Evolutionary conservation across 805 yeast species (phyloP).

Genomic region (Priceomyces carsonii): DNA sequence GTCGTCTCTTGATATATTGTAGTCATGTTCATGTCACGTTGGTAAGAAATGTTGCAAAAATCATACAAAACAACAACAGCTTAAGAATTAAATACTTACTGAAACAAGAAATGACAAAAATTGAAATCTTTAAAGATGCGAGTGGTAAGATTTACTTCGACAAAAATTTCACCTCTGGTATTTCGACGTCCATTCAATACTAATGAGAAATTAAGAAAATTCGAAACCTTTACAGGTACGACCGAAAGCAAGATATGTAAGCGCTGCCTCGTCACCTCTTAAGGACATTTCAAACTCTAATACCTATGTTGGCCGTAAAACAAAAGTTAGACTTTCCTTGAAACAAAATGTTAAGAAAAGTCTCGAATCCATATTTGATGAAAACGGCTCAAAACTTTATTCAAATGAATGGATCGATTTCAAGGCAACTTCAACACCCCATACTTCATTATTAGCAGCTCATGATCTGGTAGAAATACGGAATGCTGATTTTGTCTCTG

Average conservation of each 20-base stretch:
- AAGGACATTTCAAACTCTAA: background rate
- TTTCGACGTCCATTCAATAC: no score
- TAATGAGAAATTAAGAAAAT: no score
- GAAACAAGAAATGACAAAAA: constrained; percentile 1
- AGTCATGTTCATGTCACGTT: constrained; percentile 1
- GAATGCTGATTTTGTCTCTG: no score
- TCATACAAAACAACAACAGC: background rate
- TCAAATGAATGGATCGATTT: constrained; percentile 2
- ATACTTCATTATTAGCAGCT: constrained; percentile 2
- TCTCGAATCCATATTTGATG: constrained; percentile 15
- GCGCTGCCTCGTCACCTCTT: constrained; percentile 1
- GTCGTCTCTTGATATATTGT: no score
- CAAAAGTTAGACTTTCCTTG: background rate
- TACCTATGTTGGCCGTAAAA: background rate
- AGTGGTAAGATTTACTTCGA: constrained; percentile 2
- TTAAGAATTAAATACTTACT: background rate
- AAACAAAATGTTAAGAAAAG: constrained; percentile 7
- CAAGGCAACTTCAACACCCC: constrained; percentile 12
- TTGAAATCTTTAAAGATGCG: constrained; percentile 4
- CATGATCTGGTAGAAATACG: no score
- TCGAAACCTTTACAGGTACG: no score
- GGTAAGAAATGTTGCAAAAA: constrained; percentile 1
- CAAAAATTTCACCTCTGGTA: no score
- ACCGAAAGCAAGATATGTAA: no score
- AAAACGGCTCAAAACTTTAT: constrained; percentile 3